These are phyloP conservation scores for Alternaria arbusti DNA, from an alignment of 2,329 filamentous ascomycete species.

Conservation along the genomic window DNA sequence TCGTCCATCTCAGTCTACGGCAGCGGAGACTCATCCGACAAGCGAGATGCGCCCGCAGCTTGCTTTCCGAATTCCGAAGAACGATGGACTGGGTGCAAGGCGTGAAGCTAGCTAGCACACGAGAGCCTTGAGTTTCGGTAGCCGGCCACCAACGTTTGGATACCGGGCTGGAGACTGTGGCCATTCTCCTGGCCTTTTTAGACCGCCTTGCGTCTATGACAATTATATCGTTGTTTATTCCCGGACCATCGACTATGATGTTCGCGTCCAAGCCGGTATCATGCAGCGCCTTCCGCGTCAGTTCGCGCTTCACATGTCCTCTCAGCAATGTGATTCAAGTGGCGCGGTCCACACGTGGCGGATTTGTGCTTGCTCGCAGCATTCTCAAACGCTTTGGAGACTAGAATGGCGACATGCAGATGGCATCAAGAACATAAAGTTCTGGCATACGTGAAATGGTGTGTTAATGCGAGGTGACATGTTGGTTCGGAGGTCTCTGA, in stretches of 20 bases:
- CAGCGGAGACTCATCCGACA: not conserved
- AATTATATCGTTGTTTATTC: not conserved
- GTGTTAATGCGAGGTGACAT: not conserved
- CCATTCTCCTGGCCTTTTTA: not conserved
- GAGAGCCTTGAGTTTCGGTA: not conserved
- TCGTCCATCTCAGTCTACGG: not conserved
- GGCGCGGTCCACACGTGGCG: not conserved
- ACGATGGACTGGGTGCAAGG: not conserved
- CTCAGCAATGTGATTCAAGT: not conserved
- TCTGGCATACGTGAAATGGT: not conserved
- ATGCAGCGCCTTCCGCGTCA: not conserved
- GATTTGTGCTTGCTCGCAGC: not conserved
- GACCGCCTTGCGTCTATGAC: not conserved
- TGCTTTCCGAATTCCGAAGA: not conserved
- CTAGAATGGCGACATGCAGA: not conserved
- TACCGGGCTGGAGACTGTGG: too few species aligned
- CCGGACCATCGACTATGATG: too few species aligned
- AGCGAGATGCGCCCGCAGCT: not conserved
- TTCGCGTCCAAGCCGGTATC: accelerated
- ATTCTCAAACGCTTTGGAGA: accelerated
- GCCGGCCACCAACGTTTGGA: not conserved
- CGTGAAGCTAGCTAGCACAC: not conserved
- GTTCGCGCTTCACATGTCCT: not conserved
- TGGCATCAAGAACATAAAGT: not conserved
- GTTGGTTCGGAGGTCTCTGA: not conserved